Base-by-base conservation (phyloP, 495 filamentous ascomycete species). In the Penicillium subrubescens region DNA sequence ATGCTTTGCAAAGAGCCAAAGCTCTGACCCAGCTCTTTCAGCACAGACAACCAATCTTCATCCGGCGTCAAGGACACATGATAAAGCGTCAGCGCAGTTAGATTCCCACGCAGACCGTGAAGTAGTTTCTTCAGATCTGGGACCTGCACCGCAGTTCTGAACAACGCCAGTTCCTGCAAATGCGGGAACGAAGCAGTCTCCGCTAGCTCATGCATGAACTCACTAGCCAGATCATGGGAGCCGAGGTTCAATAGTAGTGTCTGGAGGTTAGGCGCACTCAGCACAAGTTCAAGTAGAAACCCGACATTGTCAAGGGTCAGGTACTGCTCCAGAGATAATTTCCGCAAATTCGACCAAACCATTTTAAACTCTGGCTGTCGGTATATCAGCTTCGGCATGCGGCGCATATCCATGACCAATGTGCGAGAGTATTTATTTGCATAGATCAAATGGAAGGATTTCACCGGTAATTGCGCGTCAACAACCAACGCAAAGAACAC, bases 331-430 rank as follows among this genome's bases (percentile, higher is more conserved):
- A 75, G 37, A 5, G 67, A 72, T 21, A 74, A 52, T 44, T 68
- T 74, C 33, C 68, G 48, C 33, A 75, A 19, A 65, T 72, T 73
- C 10, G 59, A 56, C 72, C 72, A 74, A 11, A 64, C 67, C 23
- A 48, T 14, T 21, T 65, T 63, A 11, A 74, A 74, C 65, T 67
- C 27, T 0, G 72, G 72, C 35, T 74, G 70, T n/a, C 67, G 70
- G 53, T 72, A 71, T 8, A 73, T 39, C 5, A 71, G 50, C n/a
- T 75, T 75, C 12, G 72, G 72, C 8, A 75, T 34, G 2, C 72
- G 70, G 3, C 72, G 70, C 72, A 75, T 75, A 57, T 75, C 72
- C 70, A 75, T 75, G 17, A 74, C 63, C n/a, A 74, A 57, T 5
- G 72, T 69, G 14, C 67, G 70, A 10, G 72, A 74, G 21, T 63